Conservation (phyloP, 2,329 filamentous ascomycete species). For the Aspergillus sergii region DNA sequence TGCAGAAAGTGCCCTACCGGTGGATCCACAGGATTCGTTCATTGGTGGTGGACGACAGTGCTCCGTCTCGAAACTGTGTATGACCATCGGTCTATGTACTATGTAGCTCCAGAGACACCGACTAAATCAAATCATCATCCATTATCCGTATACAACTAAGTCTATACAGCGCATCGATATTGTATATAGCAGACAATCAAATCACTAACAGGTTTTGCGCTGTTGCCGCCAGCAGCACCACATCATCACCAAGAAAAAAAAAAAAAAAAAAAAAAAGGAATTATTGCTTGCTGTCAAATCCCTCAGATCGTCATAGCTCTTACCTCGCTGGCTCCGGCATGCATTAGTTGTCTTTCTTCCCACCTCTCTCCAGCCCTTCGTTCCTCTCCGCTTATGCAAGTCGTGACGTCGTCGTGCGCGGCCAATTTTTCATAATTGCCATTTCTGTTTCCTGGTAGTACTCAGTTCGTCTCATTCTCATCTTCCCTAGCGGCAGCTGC, state of each 20-base stretch:
- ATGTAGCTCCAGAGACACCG: too few species aligned
- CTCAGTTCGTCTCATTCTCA: background rate
- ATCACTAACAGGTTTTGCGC: background rate
- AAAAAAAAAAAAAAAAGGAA: background rate
- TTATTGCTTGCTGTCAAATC: background rate
- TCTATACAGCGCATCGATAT: background rate
- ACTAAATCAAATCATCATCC: background rate
- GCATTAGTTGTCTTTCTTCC: background rate
- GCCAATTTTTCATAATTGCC: background rate
- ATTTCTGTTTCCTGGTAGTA: background rate
- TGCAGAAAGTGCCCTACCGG: too few species aligned
- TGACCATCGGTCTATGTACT: too few species aligned
- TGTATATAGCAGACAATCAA: background rate
- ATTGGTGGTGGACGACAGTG: too few species aligned
- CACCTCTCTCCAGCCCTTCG: slow-evolving; percentile 3
- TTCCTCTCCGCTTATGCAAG: slow-evolving; percentile 2
- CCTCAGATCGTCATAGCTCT: slow-evolving; percentile 15
- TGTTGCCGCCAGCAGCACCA: slow-evolving; percentile 1
- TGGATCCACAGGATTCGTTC: too few species aligned
- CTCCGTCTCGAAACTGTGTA: too few species aligned
- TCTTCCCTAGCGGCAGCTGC: background rate
- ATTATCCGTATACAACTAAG: background rate
- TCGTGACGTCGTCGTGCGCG: slow-evolving; percentile 8
- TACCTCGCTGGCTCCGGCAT: slow-evolving; percentile 9
- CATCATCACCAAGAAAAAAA: background rate